Percentiles rank a stretch among this genome's conserved stretches.
Conservation (phyloP, 2,329 filamentous ascomycete genomes). For the Fusarium papillatum region DNA sequence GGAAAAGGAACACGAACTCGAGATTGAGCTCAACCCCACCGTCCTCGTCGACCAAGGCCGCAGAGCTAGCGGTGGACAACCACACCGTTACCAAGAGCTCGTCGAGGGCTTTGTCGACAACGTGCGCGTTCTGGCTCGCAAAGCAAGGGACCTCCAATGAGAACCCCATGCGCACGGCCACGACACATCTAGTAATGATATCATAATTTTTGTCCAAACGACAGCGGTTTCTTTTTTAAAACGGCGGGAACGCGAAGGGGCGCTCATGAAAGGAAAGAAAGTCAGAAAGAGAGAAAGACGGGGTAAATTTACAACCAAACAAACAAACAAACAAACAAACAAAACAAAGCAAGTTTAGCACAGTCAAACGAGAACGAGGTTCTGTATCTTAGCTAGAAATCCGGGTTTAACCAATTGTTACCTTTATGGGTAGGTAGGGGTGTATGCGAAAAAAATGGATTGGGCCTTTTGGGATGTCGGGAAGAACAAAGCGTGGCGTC, state of each 20-base stretch:
- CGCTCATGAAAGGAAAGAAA: not conserved
- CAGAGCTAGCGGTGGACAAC: slow-evolving; percentile 63
- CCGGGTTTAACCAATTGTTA: not conserved
- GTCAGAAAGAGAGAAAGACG: not conserved
- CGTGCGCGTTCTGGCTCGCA: slow-evolving; percentile 69
- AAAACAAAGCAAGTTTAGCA: not conserved
- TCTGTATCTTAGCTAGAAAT: slow-evolving; percentile 8
- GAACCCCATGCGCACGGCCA: not conserved
- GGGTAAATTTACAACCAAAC: not conserved
- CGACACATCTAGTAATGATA: slow-evolving; percentile 9
- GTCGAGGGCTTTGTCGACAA: slow-evolving; percentile 85
- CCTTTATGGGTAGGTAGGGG: slow-evolving; percentile 3
- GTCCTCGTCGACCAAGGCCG: slow-evolving; percentile 76
- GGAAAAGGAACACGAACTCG: slow-evolving; percentile 83
- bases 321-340: not conserved
- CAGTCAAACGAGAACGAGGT: not conserved
- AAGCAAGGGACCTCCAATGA: slow-evolving; percentile 50
- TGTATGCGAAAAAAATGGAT: slow-evolving; percentile 18
- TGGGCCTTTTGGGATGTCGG: not conserved
- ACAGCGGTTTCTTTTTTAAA: slow-evolving; percentile 4
- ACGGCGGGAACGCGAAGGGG: not conserved
- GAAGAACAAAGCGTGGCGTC: slow-evolving; percentile 35
- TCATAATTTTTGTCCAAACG: slow-evolving; percentile 9
- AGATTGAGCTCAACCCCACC: slow-evolving; percentile 79
- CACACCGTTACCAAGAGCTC: slow-evolving; percentile 74